A percentile compares a stretch with the other conserved stretches of the same genome.
Evolutionary conservation across 805 yeast species (phyloP).

Genomic region (Ogataea siamensis): DNA sequence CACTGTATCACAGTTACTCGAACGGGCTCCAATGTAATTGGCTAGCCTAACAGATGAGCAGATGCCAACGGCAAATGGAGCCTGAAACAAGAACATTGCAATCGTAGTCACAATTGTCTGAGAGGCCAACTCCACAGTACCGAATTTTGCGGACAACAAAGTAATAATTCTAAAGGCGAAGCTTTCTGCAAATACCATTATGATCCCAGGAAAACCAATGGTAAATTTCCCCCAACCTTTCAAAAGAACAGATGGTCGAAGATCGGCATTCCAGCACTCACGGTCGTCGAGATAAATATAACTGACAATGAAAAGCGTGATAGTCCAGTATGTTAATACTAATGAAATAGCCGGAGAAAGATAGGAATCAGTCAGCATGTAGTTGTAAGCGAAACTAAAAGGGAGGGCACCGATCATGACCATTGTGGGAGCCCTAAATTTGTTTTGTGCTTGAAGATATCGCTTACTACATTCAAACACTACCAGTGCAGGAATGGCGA

Average conservation of each 20-base stretch:
- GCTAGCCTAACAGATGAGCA: constrained; percentile 53
- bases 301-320: constrained; percentile 51
- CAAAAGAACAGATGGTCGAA: constrained; percentile 32
- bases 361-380: constrained; percentile 64
- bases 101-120: constrained; percentile 51
- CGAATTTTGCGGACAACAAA: constrained; percentile 47
- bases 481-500: constrained; percentile 68
- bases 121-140: constrained; percentile 48
- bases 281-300: constrained; percentile 61
- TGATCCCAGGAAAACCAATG: constrained; percentile 50
- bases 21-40: constrained; percentile 51
- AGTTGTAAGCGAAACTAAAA: constrained; percentile 54
- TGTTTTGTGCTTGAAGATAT: constrained; percentile 71
- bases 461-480: constrained; percentile 68
- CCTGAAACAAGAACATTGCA: constrained; percentile 48
- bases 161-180: constrained; percentile 53
- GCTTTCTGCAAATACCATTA: constrained; percentile 57
- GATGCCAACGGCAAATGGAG: constrained; percentile 51
- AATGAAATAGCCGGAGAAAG: constrained; percentile 72
- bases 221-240: constrained; percentile 43
- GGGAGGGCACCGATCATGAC: constrained; percentile 66
- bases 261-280: constrained; percentile 53
- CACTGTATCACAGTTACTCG: constrained; percentile 35
- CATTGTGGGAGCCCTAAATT: constrained; percentile 72
- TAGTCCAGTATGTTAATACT: constrained; percentile 64